Evolutionary conservation across 2,329 filamentous ascomycete genomes (phyloP), one percentile per base, ranked within the genome.

Genomic region (Epichloe gansuensis): DNA sequence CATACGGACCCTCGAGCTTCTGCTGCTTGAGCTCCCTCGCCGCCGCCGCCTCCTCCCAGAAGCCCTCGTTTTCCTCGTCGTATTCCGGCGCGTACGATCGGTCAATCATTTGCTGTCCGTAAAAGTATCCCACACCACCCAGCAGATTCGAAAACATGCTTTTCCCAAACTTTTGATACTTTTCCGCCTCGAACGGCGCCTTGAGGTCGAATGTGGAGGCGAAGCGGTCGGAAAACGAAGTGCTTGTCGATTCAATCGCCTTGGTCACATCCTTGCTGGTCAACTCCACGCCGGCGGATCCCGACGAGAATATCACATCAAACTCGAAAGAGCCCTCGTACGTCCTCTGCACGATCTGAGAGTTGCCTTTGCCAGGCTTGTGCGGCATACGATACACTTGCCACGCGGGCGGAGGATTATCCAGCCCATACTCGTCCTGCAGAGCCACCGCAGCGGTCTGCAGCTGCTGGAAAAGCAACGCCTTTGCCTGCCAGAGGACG

Each of bases 51-150:
- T 94, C 91, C 64, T 93, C 85, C 91, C 91, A 96, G 70, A 97
- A 97, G 0, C 88, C 86, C 68, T 97, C 93, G 54, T 89, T 88
- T 58, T 94, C 89, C 70, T 98, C 93, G 11, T 95, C 89, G 60
- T 97, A 97, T 62, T 95, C 91, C 9, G 85, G 74, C n/a, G 89
- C 88, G 62, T 91, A 88, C 0, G 91, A 95, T 39, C 90, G 85
- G 65, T 98, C 93, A 50, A 95, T 87, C 23, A 96, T 72, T 37
- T 89, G 85, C 54, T 93, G 78, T 42, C 93, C 93, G 62, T 94
- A 80, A 72, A 98, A 98, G 70, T 95, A 97, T 8, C 93, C 93
- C 60, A 97, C 88, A 46, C 93, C 93, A 52, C 93, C 93, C 38
- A 95, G 77, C 37, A 98, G 74, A 66, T 97, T 98, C 2, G 91